Evolutionary conservation across 83 land plant species (phyloP).

Genomic region (Picea mariana): DNA sequence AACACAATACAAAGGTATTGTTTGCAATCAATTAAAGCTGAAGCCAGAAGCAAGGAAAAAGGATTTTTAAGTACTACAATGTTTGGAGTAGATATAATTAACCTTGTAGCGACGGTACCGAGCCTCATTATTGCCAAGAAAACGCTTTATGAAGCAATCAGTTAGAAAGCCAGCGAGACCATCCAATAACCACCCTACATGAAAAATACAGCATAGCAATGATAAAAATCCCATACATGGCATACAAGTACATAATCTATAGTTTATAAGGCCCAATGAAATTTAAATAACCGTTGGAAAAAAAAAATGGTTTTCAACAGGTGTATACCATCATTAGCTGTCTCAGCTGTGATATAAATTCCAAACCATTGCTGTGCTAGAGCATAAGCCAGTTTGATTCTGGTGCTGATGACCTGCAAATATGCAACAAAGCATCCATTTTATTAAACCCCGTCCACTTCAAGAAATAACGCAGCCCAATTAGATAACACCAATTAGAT

Average conservation of each 20-base stretch:
- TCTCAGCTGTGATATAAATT: conserved; percentile 81
- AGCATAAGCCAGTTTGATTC: conserved; percentile 88
- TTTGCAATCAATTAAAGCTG: neutral
- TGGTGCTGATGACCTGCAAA: conserved; percentile 80
- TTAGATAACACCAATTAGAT: neutral
- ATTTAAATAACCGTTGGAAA: neutral
- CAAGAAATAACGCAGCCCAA: neutral
- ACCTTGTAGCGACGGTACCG: conserved; percentile 91
- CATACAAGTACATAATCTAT: conserved; percentile 4
- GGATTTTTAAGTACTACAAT: neutral
- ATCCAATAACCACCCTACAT: conserved; percentile 89
- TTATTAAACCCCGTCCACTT: neutral
- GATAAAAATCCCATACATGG: neutral
- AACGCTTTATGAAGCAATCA: conserved; percentile 74
- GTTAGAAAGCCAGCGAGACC: conserved; percentile 93
- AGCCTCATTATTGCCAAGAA: conserved; percentile 93
- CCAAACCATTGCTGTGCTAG: conserved; percentile 99
- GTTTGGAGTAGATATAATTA: conserved; percentile 2
- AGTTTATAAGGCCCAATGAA: neutral
- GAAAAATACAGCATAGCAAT: neutral
- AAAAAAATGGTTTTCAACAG: neutral
- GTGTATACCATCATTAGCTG: conserved; percentile 80
- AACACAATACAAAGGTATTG: neutral
- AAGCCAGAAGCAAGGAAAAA: neutral
- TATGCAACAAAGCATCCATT: neutral